Evolutionary conservation across 2,329 filamentous ascomycete species (phyloP).

Genomic region (Endothia cerciana): DNA sequence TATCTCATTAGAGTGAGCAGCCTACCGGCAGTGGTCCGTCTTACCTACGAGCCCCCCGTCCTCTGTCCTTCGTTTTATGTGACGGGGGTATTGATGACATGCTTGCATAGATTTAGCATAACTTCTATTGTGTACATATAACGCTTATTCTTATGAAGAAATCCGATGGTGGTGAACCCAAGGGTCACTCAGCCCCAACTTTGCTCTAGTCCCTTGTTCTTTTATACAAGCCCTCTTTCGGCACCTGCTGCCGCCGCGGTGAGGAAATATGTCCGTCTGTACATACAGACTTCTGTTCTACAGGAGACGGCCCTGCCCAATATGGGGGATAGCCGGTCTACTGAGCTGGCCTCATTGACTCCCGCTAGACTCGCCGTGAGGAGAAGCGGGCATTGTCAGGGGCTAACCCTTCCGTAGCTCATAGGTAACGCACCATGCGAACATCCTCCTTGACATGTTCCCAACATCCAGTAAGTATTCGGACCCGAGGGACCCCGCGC

Average conservation of each 20-base stretch:
- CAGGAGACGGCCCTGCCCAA: too few species aligned
- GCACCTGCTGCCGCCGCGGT: neutral
- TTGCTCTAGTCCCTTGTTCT: neutral
- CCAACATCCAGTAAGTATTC: neutral
- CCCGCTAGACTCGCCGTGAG: too few species aligned
- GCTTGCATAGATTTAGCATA: conserved; percentile 28
- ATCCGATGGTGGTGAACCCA: neutral
- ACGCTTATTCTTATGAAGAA: conserved; percentile 12
- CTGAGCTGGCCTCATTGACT: too few species aligned
- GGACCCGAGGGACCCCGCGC: neutral
- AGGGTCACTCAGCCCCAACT: neutral
- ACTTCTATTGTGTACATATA: conserved; percentile 30
- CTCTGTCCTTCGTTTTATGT: neutral
- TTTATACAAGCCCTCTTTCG: neutral
- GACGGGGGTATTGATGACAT: conserved; percentile 13
- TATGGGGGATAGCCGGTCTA: too few species aligned
- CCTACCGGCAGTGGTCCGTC: neutral
- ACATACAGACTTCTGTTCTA: too few species aligned
- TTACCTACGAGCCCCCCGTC: conserved; percentile 25
- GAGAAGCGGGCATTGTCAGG: too few species aligned
- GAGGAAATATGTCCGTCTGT: neutral
- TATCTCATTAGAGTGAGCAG: neutral
- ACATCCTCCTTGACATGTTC: neutral
- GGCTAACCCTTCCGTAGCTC: too few species aligned
- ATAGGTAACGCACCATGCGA: too few species aligned